phyloP scores from a whole-genome alignment of 192 early-diverging fungal genomes.

The Coemansia sp. region DNA sequence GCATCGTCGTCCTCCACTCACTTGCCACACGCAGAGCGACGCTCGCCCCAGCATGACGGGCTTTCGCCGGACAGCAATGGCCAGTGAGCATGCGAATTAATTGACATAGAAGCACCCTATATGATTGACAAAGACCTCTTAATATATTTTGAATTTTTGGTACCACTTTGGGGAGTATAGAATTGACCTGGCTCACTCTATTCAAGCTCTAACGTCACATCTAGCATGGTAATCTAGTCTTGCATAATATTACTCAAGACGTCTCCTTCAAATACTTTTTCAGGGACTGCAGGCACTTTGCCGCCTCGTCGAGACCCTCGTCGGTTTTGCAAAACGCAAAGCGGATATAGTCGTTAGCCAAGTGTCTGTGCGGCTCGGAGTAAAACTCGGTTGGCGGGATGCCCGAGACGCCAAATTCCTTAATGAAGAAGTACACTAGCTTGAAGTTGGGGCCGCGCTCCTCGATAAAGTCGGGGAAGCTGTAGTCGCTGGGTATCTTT shows the following conservation, averaged over 20 bases:
- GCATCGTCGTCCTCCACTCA: not conserved
- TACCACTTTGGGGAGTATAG: too few species aligned
- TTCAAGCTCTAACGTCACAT: too few species aligned
- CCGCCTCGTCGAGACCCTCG: conserved; percentile 75
- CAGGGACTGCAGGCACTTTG: conserved; percentile 61
- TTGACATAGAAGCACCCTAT: not conserved
- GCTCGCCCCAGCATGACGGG: not conserved
- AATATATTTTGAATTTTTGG: too few species aligned
- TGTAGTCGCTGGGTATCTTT: conserved; percentile 61
- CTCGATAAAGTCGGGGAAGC: conserved; percentile 57
- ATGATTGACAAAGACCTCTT: too few species aligned
- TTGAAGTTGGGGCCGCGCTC: conserved; percentile 72
- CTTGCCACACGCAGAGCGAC: not conserved
- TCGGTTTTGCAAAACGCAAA: conserved; percentile 95
- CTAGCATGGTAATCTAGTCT: too few species aligned
- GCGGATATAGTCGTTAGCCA: conserved; percentile 74
- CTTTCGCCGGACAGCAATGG: not conserved
- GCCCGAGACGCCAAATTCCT: conserved; percentile 83
- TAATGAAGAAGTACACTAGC: conserved; percentile 81
- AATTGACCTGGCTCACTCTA: too few species aligned
- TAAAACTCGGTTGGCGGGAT: conserved; percentile 95
- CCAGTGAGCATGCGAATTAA: not conserved
- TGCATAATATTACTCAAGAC: not conserved
- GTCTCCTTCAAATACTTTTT: conserved; percentile 41
- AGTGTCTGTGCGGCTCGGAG: conserved; percentile 58